phyloP scores from a whole-genome alignment of 179 eudicot species.

The Beta lomatogona region DNA sequence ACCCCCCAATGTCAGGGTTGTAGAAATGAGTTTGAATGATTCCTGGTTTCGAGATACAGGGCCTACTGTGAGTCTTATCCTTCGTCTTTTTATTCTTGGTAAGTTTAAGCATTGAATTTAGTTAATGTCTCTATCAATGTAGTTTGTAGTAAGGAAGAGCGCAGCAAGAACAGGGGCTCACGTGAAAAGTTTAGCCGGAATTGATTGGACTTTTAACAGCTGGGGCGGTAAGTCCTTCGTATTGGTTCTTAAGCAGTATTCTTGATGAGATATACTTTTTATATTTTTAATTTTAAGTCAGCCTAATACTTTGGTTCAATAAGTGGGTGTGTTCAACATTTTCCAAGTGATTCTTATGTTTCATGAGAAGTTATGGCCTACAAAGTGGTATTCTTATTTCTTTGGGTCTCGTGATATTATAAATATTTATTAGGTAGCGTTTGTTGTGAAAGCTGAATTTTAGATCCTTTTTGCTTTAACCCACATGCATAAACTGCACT shows the following conservation, averaged over 20 bases:
- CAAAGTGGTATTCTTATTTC: no score
- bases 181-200: constrained; percentile 58
- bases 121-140: neutral
- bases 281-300: neutral
- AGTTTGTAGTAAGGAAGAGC: constrained; percentile 71
- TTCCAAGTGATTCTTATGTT: neutral
- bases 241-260: neutral
- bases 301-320: neutral
- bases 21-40: constrained; percentile 95
- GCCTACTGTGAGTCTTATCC: constrained; percentile 71
- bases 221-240: constrained; percentile 71
- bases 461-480: no score
- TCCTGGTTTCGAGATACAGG: constrained; percentile 98
- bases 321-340: neutral
- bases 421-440: neutral
- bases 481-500: no score
- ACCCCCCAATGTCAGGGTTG: constrained; percentile 70
- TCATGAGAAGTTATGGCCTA: no score
- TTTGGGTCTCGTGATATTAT: no score
- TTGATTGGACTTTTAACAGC: constrained; percentile 91
- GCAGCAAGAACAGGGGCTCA: constrained; percentile 32
- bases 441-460: neutral
- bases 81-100: neutral
- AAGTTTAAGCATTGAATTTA: neutral
- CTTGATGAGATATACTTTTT: neutral